phyloP scores from a whole-genome alignment of 805 yeast species.

The Diddensiella santjacobensis region DNA sequence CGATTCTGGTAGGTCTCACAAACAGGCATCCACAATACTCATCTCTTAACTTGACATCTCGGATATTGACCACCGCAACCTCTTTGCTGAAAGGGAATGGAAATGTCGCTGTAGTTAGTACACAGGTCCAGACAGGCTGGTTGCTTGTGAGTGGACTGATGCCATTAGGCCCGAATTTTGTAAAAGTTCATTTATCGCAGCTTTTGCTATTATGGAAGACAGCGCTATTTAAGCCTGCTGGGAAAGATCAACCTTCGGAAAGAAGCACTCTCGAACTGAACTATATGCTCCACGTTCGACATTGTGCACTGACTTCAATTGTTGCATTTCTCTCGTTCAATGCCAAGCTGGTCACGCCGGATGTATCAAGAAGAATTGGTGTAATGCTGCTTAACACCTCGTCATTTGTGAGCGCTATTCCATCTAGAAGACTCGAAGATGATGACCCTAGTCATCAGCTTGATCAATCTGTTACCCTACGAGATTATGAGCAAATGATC shows the following conservation, averaged over 20 bases:
- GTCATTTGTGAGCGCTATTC: conserved; percentile 27
- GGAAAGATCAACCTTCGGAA: conserved; percentile 42
- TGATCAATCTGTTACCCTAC: conserved; percentile 22
- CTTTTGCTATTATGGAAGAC: conserved; percentile 62
- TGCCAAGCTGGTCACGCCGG: conserved; percentile 38
- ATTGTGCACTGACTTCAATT: conserved; percentile 56
- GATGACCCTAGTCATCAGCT: conserved; percentile 24
- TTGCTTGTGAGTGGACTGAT: conserved; percentile 58
- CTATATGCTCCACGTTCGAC: conserved; percentile 46
- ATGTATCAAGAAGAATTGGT: conserved; percentile 44
- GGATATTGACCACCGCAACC: conserved; percentile 43
- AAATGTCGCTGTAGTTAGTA: conserved; percentile 32
- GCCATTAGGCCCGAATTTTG: conserved; percentile 52
- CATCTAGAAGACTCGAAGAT: conserved; percentile 28
- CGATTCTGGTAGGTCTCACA: conserved; percentile 29
- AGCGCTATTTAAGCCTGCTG: conserved; percentile 41
- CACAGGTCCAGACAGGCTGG: conserved; percentile 54
- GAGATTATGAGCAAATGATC: conserved; percentile 35
- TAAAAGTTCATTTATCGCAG: conserved; percentile 55
- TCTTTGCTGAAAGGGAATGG: conserved; percentile 39
- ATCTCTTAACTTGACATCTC: conserved; percentile 42
- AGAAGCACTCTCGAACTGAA: conserved; percentile 35
- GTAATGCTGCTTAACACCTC: conserved; percentile 46
- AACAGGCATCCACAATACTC: conserved; percentile 36
- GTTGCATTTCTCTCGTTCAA: conserved; percentile 44